Percentiles rank a stretch among this genome's conserved stretches.
phyloP scores from a whole-genome alignment of 768 basidiomycete species.

The Psilocybe sp. region DNA sequence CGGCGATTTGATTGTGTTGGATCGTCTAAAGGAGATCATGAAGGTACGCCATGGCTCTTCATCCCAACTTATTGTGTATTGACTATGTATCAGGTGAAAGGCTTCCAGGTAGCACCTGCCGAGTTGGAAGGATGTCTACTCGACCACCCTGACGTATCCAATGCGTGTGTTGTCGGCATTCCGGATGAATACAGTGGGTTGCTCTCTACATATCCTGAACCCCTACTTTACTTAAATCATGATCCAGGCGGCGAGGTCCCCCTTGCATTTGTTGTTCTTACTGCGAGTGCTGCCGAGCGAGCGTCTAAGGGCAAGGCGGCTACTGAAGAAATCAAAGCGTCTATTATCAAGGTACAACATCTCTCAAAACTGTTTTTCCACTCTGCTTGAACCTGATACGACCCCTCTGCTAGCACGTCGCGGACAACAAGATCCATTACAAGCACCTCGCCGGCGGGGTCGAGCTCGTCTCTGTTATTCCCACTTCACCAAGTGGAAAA shows the following conservation, averaged over 20 bases:
- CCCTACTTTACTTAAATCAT: background rate
- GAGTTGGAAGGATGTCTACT: conserved; percentile 69
- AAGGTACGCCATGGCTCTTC: background rate
- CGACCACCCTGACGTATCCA: conserved; percentile 55
- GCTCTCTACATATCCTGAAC: background rate
- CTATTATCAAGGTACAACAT: conserved; percentile 42
- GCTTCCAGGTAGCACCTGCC: conserved; percentile 75
- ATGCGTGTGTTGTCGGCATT: conserved; percentile 63
- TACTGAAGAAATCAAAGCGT: conserved; percentile 34
- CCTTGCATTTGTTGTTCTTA: conserved; percentile 62
- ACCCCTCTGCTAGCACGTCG: conserved; percentile 41
- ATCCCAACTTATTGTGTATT: conserved; percentile 31
- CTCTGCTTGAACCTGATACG: background rate
- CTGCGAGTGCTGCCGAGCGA: conserved; percentile 34
- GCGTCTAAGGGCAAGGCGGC: conserved; percentile 26
- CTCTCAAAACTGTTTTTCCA: background rate
- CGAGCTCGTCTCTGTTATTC: conserved; percentile 51
- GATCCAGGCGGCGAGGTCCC: conserved; percentile 62
- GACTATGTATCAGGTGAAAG: conserved; percentile 41
- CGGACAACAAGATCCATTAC: conserved; percentile 51
- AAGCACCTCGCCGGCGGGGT: conserved; percentile 62
- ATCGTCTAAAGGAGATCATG: conserved; percentile 53
- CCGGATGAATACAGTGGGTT: conserved; percentile 61
- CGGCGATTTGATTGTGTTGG: conserved; percentile 57
- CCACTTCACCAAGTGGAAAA: conserved; percentile 65